phyloP scores from a whole-genome alignment of 345 rosid species.

The Limnanthes douglasii region DNA sequence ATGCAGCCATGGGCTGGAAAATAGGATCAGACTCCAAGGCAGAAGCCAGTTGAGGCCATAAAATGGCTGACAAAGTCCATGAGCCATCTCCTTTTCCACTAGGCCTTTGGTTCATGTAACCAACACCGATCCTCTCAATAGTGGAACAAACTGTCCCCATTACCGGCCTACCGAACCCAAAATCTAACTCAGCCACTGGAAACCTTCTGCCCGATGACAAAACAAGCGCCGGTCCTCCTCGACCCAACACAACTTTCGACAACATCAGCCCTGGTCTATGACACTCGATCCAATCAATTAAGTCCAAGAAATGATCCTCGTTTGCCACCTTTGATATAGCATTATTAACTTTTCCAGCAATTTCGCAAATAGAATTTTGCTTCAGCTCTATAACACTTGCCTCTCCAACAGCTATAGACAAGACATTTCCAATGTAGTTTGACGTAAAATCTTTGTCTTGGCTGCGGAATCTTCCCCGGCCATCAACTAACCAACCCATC shows the following conservation, averaged over 20 bases:
- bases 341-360: constrained; percentile 39
- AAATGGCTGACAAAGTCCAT: constrained; percentile 59
- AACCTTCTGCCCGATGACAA: constrained; percentile 63
- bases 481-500: constrained; percentile 91
- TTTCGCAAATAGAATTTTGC: constrained; percentile 31
- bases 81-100: constrained; percentile 63
- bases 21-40: constrained; percentile 62
- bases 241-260: constrained; percentile 40
- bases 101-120: constrained; percentile 66
- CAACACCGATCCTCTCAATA: constrained; percentile 50
- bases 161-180: constrained; percentile 57
- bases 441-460: constrained; percentile 17
- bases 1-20: constrained; percentile 51
- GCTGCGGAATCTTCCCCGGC: constrained; percentile 32
- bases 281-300: constrained; percentile 78
- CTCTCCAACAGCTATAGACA: constrained; percentile 59
- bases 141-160: constrained; percentile 51
- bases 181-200: constrained; percentile 64
- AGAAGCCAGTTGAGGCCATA: constrained; percentile 61
- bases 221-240: constrained; percentile 60
- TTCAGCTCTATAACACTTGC: constrained; percentile 30
- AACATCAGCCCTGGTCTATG: constrained; percentile 85
- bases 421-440: constrained; percentile 61
- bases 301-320: constrained; percentile 50
- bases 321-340: constrained; percentile 40